Conservation (phyloP, 352 stramenopile species). For the Discostella stelligera region DNA sequence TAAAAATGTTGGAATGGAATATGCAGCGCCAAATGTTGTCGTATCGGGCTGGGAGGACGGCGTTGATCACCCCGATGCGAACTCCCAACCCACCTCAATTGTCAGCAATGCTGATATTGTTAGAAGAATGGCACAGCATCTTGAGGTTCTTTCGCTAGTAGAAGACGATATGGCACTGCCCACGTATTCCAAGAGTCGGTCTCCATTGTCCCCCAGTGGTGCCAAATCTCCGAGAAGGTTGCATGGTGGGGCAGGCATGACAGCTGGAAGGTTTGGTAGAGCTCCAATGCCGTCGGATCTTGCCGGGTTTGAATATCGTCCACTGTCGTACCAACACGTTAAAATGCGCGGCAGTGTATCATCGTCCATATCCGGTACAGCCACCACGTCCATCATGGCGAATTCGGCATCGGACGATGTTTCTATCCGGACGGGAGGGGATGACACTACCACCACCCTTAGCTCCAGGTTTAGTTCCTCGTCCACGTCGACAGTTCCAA, state of each 20-base stretch:
- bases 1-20: neutral
- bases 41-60: neutral
- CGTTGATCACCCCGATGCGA: neutral
- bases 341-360: neutral
- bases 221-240: slow-evolving; percentile 47
- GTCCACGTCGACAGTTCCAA: slow-evolving; percentile 33
- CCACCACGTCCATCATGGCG: slow-evolving; percentile 30
- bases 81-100: neutral
- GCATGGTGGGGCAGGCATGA: neutral
- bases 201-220: neutral
- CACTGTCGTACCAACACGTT: slow-evolving; percentile 7
- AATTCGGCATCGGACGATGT: slow-evolving; percentile 20
- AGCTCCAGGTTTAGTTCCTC: slow-evolving; percentile 30
- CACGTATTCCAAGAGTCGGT: slow-evolving; percentile 38
- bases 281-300: slow-evolving; percentile 25
- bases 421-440: slow-evolving; percentile 16
- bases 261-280: slow-evolving; percentile 65
- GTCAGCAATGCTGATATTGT: slow-evolving; percentile 49
- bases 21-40: too few species aligned
- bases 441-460: slow-evolving; percentile 38
- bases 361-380: slow-evolving; percentile 28
- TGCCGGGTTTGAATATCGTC: slow-evolving; percentile 36
- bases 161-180: slow-evolving; percentile 64
- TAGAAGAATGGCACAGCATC: slow-evolving; percentile 53
- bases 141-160: slow-evolving; percentile 63